Percentiles rank a stretch among this genome's conserved stretches.
Evolutionary conservation across 441 rosid species (phyloP).

Genomic region (Bruguiera hainesii): DNA sequence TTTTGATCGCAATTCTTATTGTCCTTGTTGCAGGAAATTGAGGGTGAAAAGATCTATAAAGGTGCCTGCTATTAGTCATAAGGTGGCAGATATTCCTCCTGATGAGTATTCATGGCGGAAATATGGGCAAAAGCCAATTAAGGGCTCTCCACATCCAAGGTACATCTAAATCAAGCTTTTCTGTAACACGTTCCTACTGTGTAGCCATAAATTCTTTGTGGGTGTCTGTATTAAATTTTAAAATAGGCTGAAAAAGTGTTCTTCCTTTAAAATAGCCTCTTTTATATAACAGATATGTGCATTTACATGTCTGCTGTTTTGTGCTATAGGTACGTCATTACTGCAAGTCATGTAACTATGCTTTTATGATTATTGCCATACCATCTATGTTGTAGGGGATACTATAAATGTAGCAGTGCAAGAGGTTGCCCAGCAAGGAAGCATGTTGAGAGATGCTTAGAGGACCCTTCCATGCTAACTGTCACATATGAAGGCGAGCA

Average conservation of each 20-base stretch:
- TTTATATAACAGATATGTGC: background rate
- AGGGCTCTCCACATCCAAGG: constrained; percentile 82
- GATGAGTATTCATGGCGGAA: constrained; percentile 79
- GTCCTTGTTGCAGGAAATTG: constrained; percentile 38
- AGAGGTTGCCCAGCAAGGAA: constrained; percentile 99
- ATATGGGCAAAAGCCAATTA: constrained; percentile 73
- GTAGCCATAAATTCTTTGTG: background rate
- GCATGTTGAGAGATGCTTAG: constrained; percentile 89
- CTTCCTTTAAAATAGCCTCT: too few relatives aligned
- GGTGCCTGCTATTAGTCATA: constrained; percentile 69
- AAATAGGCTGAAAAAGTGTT: too few relatives aligned
- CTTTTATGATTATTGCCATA: background rate
- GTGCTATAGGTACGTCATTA: too few relatives aligned
- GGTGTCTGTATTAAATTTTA: background rate
- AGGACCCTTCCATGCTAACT: constrained; percentile 80
- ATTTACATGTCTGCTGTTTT: too few relatives aligned
- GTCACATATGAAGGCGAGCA: constrained; percentile 96
- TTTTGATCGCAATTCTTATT: constrained; percentile 2
- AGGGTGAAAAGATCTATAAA: constrained; percentile 63
- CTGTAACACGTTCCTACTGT: background rate
- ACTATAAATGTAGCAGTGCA: constrained; percentile 92
- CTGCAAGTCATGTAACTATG: background rate
- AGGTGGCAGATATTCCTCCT: constrained; percentile 70
- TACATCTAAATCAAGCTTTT: constrained; percentile 16
- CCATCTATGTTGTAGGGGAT: constrained; percentile 55